Conservation (phyloP, 2,329 filamentous ascomycete genomes). For the Botryosphaeria dothidea region DNA sequence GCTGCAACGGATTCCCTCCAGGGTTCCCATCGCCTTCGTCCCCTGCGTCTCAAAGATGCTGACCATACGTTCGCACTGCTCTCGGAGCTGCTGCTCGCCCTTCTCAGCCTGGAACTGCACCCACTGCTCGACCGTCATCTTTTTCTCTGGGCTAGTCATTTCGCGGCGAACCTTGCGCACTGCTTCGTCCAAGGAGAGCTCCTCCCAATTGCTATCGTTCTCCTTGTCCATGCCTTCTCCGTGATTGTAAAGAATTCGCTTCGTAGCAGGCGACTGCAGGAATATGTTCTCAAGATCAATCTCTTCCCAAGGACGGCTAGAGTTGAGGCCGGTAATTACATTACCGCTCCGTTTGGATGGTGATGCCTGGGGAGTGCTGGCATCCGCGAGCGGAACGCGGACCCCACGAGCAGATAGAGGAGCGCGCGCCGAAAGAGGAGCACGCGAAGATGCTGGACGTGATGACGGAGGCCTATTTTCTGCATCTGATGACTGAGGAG, state of each 20-base stretch:
- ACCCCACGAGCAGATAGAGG: conserved; percentile 10
- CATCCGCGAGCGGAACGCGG: conserved; percentile 40
- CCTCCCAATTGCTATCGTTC: conserved; percentile 21
- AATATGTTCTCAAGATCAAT: conserved; percentile 77
- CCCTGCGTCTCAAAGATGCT: conserved; percentile 82
- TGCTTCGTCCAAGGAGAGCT: conserved; percentile 35
- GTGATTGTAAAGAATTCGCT: conserved; percentile 22
- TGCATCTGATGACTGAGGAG: conserved; percentile 75
- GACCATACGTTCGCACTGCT: conserved; percentile 82
- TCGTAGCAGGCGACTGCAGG: conserved; percentile 40
- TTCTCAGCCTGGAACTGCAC: conserved; percentile 76
- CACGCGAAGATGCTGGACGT: conserved; percentile 48
- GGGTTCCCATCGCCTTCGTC: conserved; percentile 69
- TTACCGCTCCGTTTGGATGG: conserved; percentile 45
- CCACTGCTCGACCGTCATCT: conserved; percentile 95
- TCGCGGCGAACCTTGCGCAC: conserved; percentile 57
- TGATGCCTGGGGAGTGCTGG: conserved; percentile 38
- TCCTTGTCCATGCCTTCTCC: conserved; percentile 27
- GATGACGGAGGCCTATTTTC: conserved; percentile 78
- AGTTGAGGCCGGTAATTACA: conserved; percentile 50
- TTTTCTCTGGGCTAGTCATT: conserved; percentile 74
- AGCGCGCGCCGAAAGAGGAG: conserved; percentile 18
- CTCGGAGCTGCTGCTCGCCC: conserved; percentile 76
- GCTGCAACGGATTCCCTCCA: conserved; percentile 67
- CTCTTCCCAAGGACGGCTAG: conserved; percentile 66